Percentiles rank a stretch among this genome's conserved stretches.
phyloP scores from a whole-genome alignment of 148 eudicot species.

The Camellia sinensis region DNA sequence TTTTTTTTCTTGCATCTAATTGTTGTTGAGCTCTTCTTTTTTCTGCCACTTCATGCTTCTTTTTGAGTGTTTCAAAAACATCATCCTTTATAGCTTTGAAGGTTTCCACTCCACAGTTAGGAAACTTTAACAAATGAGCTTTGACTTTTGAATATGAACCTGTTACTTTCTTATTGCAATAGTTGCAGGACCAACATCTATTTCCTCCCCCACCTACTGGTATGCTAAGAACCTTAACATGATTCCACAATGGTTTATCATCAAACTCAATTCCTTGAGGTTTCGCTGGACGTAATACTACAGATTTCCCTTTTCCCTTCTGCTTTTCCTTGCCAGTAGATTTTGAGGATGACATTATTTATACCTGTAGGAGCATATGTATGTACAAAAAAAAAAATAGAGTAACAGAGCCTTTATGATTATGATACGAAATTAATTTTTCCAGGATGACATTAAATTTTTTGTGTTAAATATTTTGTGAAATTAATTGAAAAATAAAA shows the following conservation, averaged over 20 bases:
- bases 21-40: neutral
- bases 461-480: too few species aligned
- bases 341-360: too few species aligned
- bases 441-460: too few species aligned
- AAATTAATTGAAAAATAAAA: too few species aligned
- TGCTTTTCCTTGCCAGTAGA: too few species aligned
- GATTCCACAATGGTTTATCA: neutral
- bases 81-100: neutral
- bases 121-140: neutral
- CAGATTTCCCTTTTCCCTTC: too few species aligned
- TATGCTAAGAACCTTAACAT: neutral
- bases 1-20: neutral
- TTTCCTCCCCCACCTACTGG: neutral
- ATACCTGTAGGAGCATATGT: too few species aligned
- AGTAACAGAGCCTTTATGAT: too few species aligned
- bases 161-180: neutral
- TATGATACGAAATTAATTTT: too few species aligned
- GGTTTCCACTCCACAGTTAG: neutral
- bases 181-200: neutral
- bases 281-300: neutral
- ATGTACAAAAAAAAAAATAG: too few species aligned
- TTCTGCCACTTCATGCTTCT: neutral
- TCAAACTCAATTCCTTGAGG: neutral
- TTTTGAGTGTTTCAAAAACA: neutral
- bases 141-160: neutral